Percentiles rank a stretch among this genome's conserved stretches.
Conservation (phyloP, 208 protist genomes). For the Crithidia sp. region DNA sequence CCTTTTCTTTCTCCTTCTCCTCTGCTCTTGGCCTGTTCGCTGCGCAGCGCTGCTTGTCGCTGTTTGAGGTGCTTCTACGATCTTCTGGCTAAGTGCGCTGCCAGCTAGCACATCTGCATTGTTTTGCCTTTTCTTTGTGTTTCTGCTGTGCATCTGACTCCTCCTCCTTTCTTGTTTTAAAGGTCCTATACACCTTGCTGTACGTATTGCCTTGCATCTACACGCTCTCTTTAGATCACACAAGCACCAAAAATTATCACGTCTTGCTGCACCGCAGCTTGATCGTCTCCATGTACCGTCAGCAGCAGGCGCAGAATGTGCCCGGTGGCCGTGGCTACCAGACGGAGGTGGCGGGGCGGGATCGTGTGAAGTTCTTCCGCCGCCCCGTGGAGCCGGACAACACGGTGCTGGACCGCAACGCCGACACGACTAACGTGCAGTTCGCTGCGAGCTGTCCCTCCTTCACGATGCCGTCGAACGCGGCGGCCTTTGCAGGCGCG, state of each 20-base stretch:
- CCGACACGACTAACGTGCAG: slow-evolving; percentile 15
- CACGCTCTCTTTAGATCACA: no score
- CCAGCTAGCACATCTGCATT: no score
- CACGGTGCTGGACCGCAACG: slow-evolving; percentile 19
- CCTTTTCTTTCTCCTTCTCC: neutral
- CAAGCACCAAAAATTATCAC: no score
- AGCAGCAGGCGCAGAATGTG: slow-evolving; percentile 35
- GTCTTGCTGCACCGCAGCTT: no score
- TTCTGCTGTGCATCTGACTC: neutral
- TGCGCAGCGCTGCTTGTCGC: neutral
- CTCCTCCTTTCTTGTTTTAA: neutral
- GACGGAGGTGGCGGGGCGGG: slow-evolving; percentile 83
- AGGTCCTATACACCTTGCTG: no score
- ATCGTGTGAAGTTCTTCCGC: slow-evolving; percentile 89
- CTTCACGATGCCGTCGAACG: slow-evolving; percentile 19
- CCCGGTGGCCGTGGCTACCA: slow-evolving; percentile 59
- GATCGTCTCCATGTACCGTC: no score
- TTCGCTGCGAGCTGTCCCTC: slow-evolving; percentile 37
- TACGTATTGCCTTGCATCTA: no score
- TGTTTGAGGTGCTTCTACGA: neutral
- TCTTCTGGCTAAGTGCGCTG: no score
- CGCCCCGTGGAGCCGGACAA: slow-evolving; percentile 70
- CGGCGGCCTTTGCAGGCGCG: slow-evolving; percentile 8
- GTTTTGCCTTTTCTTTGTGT: slow-evolving; percentile 7
- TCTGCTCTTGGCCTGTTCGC: neutral